phyloP scores from a whole-genome alignment of 257 asterid species.

The Fraxinus americana region DNA sequence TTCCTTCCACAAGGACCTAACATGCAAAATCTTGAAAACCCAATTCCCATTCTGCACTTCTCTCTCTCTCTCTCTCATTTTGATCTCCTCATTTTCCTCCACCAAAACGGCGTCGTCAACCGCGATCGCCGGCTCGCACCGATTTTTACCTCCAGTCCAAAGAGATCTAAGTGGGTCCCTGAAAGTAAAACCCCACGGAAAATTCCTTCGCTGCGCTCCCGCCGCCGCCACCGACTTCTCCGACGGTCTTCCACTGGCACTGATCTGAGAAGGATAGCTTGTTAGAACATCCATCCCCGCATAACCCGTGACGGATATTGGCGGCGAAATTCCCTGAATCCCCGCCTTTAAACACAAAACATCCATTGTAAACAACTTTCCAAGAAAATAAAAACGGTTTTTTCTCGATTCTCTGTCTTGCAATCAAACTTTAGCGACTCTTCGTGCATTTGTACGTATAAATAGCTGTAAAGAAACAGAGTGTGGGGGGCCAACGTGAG shows the following conservation, averaged over 20 bases:
- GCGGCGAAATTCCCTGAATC: conserved; percentile 58
- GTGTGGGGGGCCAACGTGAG: neutral
- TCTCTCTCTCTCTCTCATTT: conserved; percentile 18
- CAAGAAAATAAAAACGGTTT: neutral
- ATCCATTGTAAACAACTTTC: conserved; percentile 51
- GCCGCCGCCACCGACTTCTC: conserved; percentile 36
- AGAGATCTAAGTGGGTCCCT: conserved; percentile 74
- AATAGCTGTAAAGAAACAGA: neutral
- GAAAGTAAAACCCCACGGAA: conserved; percentile 82
- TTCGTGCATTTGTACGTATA: neutral
- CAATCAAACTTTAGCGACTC: neutral
- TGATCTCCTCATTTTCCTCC: conserved; percentile 51
- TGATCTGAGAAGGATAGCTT: conserved; percentile 35
- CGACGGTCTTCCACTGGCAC: conserved; percentile 46
- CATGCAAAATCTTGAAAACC: conserved; percentile 77
- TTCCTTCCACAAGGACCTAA: conserved; percentile 61
- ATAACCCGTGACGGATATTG: conserved; percentile 50
- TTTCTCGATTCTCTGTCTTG: neutral
- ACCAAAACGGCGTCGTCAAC: conserved; percentile 64
- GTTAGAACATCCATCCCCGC: conserved; percentile 56
- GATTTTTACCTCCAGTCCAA: conserved; percentile 59
- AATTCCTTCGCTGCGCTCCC: conserved; percentile 32
- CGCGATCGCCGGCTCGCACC: conserved; percentile 62
- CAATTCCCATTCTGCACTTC: conserved; percentile 53
- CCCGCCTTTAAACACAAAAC: conserved; percentile 74